A percentile compares a stretch with the other conserved stretches of the same genome.
phyloP scores from a whole-genome alignment of 192 early-diverging fungal species.

The Coemansia sp. region DNA sequence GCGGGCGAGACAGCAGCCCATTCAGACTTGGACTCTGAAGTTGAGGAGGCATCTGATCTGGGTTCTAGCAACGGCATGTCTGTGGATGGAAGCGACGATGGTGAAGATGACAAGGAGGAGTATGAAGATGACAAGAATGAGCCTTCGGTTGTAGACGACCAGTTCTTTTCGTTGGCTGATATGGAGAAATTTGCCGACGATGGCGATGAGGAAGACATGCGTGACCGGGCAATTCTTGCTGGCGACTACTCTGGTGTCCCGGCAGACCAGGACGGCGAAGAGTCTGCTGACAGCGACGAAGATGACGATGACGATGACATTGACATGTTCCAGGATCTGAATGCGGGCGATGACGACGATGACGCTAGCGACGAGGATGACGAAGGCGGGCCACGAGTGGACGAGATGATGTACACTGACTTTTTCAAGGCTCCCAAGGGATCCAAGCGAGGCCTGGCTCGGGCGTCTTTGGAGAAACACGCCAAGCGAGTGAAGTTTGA shows the following conservation, averaged over 20 bases:
- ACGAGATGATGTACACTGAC: conserved; percentile 76
- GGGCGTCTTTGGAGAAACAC: conserved; percentile 29
- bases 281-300: conserved; percentile 36
- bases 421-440: conserved; percentile 73
- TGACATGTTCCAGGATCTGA: conserved; percentile 52
- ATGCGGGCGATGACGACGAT: conserved; percentile 57
- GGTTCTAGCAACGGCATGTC: conserved; percentile 23
- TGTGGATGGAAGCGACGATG: conserved; percentile 41
- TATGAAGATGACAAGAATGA: conserved; percentile 15
- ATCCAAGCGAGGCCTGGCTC: conserved; percentile 45
- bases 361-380: conserved; percentile 63
- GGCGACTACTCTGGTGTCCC: conserved; percentile 46
- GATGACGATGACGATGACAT: conserved; percentile 60
- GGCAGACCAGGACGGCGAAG: conserved; percentile 57
- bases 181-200: conserved; percentile 87
- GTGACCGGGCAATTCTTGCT: conserved; percentile 53
- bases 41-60: conserved; percentile 42
- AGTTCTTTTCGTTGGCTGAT: conserved; percentile 88
- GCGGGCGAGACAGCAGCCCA: conserved; percentile 41
- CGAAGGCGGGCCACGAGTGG: conserved; percentile 53
- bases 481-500: conserved; percentile 49
- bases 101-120: conserved; percentile 33
- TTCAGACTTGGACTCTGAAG: conserved; percentile 36
- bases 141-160: conserved; percentile 77
- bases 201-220: conserved; percentile 49